These are phyloP conservation scores for Podila verticillata DNA, from an alignment of 192 early-diverging fungal species.

Conservation along the genomic window DNA sequence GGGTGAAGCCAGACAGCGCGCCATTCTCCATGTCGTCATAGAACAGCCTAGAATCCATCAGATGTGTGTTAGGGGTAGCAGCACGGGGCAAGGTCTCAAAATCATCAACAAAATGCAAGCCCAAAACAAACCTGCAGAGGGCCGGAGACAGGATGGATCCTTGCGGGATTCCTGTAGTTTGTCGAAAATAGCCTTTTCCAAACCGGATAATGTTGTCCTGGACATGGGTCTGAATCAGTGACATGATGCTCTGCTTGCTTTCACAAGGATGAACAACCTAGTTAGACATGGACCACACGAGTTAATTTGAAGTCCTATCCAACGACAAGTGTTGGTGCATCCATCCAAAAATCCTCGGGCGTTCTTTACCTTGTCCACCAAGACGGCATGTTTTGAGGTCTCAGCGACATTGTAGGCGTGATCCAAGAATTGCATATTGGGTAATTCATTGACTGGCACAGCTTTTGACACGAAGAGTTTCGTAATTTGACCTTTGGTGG, in stretches of 20 bases:
- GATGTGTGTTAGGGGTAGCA: neutral
- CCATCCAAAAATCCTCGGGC: too few relatives aligned
- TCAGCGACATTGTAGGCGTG: slow-evolving; percentile 58
- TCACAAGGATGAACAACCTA: slow-evolving; percentile 67
- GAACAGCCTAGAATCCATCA: slow-evolving; percentile 63
- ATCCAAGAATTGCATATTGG: slow-evolving; percentile 16
- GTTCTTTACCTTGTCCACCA: slow-evolving; percentile 68
- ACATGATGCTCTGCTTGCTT: slow-evolving; percentile 55
- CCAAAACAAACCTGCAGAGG: slow-evolving; percentile 76
- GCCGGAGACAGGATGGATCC: slow-evolving; percentile 88
- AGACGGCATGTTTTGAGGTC: slow-evolving; percentile 63
- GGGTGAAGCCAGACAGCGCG: slow-evolving; percentile 55
- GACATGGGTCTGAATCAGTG: slow-evolving; percentile 71
- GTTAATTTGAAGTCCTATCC: neutral
- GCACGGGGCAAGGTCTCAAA: too few relatives aligned
- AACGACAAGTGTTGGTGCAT: too few relatives aligned
- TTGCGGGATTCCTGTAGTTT: slow-evolving; percentile 88
- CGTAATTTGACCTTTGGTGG: slow-evolving; percentile 24
- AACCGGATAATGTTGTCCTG: slow-evolving; percentile 73
- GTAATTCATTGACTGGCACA: slow-evolving; percentile 5
- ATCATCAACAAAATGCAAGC: neutral
- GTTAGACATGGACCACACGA: neutral
- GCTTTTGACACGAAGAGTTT: slow-evolving; percentile 30
- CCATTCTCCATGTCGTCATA: slow-evolving; percentile 79
- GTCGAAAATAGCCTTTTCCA: slow-evolving; percentile 69